Conservation (phyloP, 2,329 filamentous ascomycete species). For the Aspergillus tanneri region DNA sequence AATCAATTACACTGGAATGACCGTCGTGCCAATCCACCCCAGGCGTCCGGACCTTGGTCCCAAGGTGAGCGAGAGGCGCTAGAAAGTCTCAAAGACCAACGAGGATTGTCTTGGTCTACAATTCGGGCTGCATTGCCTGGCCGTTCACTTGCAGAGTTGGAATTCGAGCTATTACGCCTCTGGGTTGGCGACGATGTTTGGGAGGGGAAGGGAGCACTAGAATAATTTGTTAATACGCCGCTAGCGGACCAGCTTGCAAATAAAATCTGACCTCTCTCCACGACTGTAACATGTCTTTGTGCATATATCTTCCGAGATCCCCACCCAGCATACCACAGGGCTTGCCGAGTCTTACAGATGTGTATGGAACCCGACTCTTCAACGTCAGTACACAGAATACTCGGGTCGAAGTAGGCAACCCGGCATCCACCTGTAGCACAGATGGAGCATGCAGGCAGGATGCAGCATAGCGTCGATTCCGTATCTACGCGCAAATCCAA, state of each 20-base stretch:
- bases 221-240: not conserved
- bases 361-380: too few relatives aligned
- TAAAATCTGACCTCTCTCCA: too few relatives aligned
- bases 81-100: slow-evolving; percentile 24
- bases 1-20: slow-evolving; percentile 31
- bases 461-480: too few relatives aligned
- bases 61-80: slow-evolving; percentile 28
- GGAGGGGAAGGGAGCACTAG: slow-evolving; percentile 6
- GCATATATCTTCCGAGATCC: too few relatives aligned
- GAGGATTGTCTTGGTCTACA: slow-evolving; percentile 32
- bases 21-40: slow-evolving; percentile 26
- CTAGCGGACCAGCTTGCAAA: slow-evolving; percentile 3
- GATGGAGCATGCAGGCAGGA: too few relatives aligned
- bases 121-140: slow-evolving; percentile 30
- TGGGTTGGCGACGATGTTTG: slow-evolving; percentile 29
- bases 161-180: slow-evolving; percentile 35
- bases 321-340: too few relatives aligned
- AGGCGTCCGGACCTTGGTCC: slow-evolving; percentile 31
- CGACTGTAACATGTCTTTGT: too few relatives aligned
- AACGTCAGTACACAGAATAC: too few relatives aligned
- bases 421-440: too few relatives aligned
- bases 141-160: slow-evolving; percentile 32
- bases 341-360: too few relatives aligned
- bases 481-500: not conserved
- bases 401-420: too few relatives aligned